phyloP scores from a whole-genome alignment of 345 rosid species.

The Sisymbrium altissimum region DNA sequence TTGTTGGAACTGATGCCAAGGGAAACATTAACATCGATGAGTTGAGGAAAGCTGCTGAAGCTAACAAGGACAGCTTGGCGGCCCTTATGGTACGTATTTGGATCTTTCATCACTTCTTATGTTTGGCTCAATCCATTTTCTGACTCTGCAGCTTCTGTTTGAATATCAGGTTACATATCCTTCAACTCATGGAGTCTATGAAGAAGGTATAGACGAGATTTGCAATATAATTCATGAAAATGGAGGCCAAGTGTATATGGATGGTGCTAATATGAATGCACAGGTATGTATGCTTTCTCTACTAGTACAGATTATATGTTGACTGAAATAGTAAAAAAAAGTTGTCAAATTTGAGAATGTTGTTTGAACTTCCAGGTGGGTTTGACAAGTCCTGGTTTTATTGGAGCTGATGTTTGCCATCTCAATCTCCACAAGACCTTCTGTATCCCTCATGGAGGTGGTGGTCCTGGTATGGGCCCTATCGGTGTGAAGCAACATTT shows the following conservation, averaged over 20 bases:
- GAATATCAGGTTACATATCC: slow-evolving; percentile 62
- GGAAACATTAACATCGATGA: slow-evolving; percentile 93
- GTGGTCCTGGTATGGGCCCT: slow-evolving; percentile 99
- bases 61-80: slow-evolving; percentile 75
- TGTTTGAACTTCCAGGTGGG: slow-evolving; percentile 52
- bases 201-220: slow-evolving; percentile 90
- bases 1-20: slow-evolving; percentile 92
- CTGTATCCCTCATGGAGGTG: slow-evolving; percentile 98
- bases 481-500: slow-evolving; percentile 94
- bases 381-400: slow-evolving; percentile 90
- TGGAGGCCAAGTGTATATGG: slow-evolving; percentile 99
- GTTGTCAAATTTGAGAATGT: slow-evolving; percentile 63
- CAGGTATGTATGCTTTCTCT: slow-evolving; percentile 44
- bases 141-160: background rate
- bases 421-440: slow-evolving; percentile 96
- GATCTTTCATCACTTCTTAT: background rate
- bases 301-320: background rate
- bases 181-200: slow-evolving; percentile 96
- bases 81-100: slow-evolving; percentile 58
- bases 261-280: slow-evolving; percentile 98
- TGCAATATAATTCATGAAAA: slow-evolving; percentile 89
- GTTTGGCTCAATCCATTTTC: background rate
- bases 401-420: slow-evolving; percentile 98
- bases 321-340: slow-evolving; percentile 16
- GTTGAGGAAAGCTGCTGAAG: slow-evolving; percentile 85